Conservation (phyloP, 2,329 filamentous ascomycete species). For the Curvularia sp. region DNA sequence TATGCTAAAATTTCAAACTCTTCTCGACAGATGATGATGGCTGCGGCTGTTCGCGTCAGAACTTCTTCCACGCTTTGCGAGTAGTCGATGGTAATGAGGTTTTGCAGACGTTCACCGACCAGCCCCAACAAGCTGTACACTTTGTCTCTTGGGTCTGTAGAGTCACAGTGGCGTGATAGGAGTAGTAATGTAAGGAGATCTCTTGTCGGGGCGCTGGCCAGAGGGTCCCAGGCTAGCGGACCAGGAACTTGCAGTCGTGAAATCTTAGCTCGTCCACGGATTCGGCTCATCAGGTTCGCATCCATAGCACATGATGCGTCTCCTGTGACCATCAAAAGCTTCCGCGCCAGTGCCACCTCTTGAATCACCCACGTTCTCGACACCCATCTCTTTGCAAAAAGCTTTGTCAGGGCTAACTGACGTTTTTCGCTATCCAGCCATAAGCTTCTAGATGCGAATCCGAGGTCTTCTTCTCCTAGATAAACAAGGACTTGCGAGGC, state of each 20-base stretch:
- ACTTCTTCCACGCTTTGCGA: slow-evolving; percentile 21
- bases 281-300: slow-evolving; percentile 17
- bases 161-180: slow-evolving; percentile 17
- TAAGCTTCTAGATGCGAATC: slow-evolving; percentile 11
- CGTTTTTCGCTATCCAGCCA: slow-evolving; percentile 19
- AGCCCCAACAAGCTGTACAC: slow-evolving; percentile 20
- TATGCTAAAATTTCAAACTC: slow-evolving; percentile 20
- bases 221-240: slow-evolving; percentile 21
- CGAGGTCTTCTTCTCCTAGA: slow-evolving; percentile 20
- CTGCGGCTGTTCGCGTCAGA: slow-evolving; percentile 14
- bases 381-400: slow-evolving; percentile 22
- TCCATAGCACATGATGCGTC: slow-evolving; percentile 12
- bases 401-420: slow-evolving; percentile 8
- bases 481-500: slow-evolving; percentile 21
- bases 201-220: slow-evolving; percentile 19
- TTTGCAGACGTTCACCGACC: slow-evolving; percentile 17
- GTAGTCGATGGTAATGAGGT: slow-evolving; percentile 21
- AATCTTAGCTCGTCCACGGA: slow-evolving; percentile 19
- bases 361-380: slow-evolving; percentile 30
- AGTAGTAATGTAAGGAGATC: slow-evolving; percentile 20
- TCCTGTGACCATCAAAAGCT: slow-evolving; percentile 20
- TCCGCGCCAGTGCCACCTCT: slow-evolving; percentile 25
- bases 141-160: slow-evolving; percentile 22
- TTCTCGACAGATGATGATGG: slow-evolving; percentile 20
- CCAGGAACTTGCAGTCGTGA: slow-evolving; percentile 20